Evolutionary conservation across 2,329 filamentous ascomycete species (phyloP).

Genomic region (Clarireedia paspali): DNA sequence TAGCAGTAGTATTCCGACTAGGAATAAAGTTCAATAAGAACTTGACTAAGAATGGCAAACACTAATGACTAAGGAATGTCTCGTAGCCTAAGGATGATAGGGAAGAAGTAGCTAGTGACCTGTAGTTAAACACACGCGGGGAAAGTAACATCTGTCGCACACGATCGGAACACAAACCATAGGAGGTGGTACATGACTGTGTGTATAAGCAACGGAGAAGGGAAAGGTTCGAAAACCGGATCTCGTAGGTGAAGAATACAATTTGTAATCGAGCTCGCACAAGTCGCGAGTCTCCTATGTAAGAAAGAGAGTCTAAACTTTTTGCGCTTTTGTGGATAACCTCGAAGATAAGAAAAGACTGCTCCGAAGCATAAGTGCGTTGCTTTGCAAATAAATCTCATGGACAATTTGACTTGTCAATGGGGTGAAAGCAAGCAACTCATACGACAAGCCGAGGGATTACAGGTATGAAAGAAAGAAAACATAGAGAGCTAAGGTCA

Average conservation of each 20-base stretch:
- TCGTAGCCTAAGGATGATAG: background rate
- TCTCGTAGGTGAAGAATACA: constrained; percentile 13
- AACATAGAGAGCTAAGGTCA: constrained; percentile 24
- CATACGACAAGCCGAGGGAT: constrained; percentile 18
- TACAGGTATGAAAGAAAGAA: constrained; percentile 20
- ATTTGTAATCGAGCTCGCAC: constrained; percentile 17
- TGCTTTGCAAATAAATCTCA: constrained; percentile 13
- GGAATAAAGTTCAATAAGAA: background rate
- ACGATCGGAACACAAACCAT: constrained; percentile 2
- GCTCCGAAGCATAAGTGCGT: constrained; percentile 10
- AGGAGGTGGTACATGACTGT: constrained; percentile 1
- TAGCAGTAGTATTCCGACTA: background rate
- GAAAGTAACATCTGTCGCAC: constrained; percentile 3
- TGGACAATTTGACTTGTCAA: constrained; percentile 10
- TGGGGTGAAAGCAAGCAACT: constrained; percentile 15
- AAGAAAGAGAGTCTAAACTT: constrained; percentile 24
- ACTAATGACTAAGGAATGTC: background rate
- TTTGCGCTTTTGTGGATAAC: constrained; percentile 20
- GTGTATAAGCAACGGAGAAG: constrained; percentile 5
- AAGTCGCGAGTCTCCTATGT: constrained; percentile 18
- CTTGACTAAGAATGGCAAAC: background rate
- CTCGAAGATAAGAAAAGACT: constrained; percentile 16
- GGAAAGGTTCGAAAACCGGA: background rate
- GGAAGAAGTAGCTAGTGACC: background rate
- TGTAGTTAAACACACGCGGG: background rate